Evolutionary conservation across 1,284 basidiomycete genomes (phyloP).

Genomic region (Heliocybe sulcata): DNA sequence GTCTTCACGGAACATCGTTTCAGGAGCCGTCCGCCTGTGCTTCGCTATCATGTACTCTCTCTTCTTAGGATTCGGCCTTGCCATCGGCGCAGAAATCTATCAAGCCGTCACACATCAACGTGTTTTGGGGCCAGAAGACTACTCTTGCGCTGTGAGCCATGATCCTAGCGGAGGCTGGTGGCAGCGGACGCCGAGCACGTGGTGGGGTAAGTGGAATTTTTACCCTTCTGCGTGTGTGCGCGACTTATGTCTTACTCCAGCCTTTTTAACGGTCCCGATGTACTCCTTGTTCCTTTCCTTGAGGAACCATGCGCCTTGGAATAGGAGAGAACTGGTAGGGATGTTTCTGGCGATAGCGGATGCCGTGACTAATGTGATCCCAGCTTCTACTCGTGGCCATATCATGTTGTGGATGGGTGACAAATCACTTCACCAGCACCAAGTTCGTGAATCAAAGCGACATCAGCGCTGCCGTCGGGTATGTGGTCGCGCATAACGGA

Average conservation of each 20-base stretch:
- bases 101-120: constrained; percentile 39
- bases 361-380: background rate
- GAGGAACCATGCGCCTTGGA: constrained; percentile 70
- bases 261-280: constrained; percentile 77
- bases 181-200: constrained; percentile 44
- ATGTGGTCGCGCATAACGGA: constrained; percentile 11
- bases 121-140: constrained; percentile 51
- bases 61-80: constrained; percentile 80
- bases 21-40: constrained; percentile 81
- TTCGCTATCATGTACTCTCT: constrained; percentile 78
- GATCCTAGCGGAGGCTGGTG: constrained; percentile 48
- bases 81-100: constrained; percentile 71
- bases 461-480: constrained; percentile 68
- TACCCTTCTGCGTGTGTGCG: background rate
- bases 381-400: constrained; percentile 46
- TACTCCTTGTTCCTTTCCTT: constrained; percentile 73
- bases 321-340: constrained; percentile 63
- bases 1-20: constrained; percentile 70
- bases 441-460: constrained; percentile 69
- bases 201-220: constrained; percentile 41
- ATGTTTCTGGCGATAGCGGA: no score
- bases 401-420: constrained; percentile 72
- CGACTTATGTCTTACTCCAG: constrained; percentile 23
- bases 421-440: constrained; percentile 65
- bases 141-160: constrained; percentile 51